Evolutionary conservation across 2,329 filamentous ascomycete species (phyloP), one percentile per base, ranked within the genome.

Genomic region (Trichoderma harzianum): DNA sequence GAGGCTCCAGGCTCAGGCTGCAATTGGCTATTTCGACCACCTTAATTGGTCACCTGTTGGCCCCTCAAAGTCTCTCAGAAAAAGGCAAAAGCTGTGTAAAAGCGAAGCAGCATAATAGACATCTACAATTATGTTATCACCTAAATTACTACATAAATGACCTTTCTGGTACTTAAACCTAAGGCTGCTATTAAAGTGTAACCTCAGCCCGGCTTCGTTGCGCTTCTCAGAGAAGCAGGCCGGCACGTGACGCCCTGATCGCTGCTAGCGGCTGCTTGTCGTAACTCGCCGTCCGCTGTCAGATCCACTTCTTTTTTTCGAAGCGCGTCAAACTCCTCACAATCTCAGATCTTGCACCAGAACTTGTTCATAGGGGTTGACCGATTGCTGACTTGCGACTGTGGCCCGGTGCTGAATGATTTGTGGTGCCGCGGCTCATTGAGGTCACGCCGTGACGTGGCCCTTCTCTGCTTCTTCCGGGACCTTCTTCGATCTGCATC

Each of bases 241-340:
- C n/a, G 57, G 74, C 75, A 76, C 75, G 74, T 75, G 75, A 76
- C 55, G 6, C 24, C 10, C 24, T 21, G 32, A 64, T 70, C 43
- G 60, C 68, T 34, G 34, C 39, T 64, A 71, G 61, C 67, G 47
- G 70, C 65, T 69, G 21, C 55, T 61, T 12, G 66, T 65, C 39
- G 36, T 53, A 26, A 26, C 26, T 36, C 60, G 24, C 28, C 32
- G 62, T 63, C 51, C 61, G 66, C 70, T 58, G 58, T 53, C 47
- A 57, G 65, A 16, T 65, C 75, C 75, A 74, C 74, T 76, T 74
- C 74, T 75, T 74, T 75, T 75, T 63, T 67, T 64, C 26, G 51
- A 55, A 72, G 71, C 74, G 73, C 72, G 71, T 75, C 75, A 76
- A 76, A 76, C 74, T 76, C 74, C 75, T 75, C 75, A 73, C 71